Evolutionary conservation across 306 rosid genomes (phyloP), one percentile per base, ranked within the genome.

Genomic region (Casuarina glauca): DNA sequence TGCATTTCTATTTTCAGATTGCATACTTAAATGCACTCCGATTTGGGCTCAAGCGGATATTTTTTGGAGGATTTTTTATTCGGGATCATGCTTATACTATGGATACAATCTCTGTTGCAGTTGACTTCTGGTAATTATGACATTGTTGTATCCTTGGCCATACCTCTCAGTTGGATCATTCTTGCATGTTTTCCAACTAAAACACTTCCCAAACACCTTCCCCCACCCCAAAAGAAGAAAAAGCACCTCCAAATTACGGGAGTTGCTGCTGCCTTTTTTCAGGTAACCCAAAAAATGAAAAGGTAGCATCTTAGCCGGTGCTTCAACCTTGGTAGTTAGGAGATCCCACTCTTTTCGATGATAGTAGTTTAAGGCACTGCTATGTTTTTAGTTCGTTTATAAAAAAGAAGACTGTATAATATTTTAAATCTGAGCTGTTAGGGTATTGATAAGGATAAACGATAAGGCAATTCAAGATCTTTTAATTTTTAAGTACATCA

Each of bases 81-180:
- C 86, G 94, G 63, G 89, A 93, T 54, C 99, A 93, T 77, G 89
- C 93, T 62, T 89, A 87, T 81, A 93, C 97, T 36, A 89, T 95
- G 99, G 99, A 95, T 78, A 95, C 97, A 5, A 87, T 95, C 80
- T 90, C 97, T 39, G 97, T 95, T 85, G 99, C 89, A 48, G 99
- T 95, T 74, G 71, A 93, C 86, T 95, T 86, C 90, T 95, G 99
- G 99, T 93, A 87, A 86, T 17, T 5, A 43, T 68, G 69, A 8
- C 26, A 44, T 32, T 4, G 3, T 3, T 45, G 53, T 5, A 11
- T 61, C 55, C 53, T 15, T 52, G 57, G 38, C 49, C 45, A 42
- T 19, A 42, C 15, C 26, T 20, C n/a, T 1, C 54, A 20, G 32
- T 6, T 6, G 44, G 44, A 50, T 52, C 35, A 42, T 61, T 48